A percentile compares a stretch with the other conserved stretches of the same genome.
Conservation (phyloP, 768 basidiomycete species). For the Russula sp. region DNA sequence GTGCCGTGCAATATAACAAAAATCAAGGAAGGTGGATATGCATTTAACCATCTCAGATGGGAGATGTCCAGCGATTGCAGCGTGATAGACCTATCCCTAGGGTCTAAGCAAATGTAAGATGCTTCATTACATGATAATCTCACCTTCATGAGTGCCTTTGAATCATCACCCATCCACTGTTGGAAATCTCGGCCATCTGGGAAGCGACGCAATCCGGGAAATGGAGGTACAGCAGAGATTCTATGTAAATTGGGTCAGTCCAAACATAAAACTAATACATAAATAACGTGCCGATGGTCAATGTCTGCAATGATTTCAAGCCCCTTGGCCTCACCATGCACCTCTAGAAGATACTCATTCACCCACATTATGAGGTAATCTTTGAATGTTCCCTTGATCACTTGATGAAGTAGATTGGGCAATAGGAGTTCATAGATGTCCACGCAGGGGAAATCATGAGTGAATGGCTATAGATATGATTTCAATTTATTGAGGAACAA, state of each 20-base stretch:
- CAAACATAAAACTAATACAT: not conserved
- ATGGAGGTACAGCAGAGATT: not conserved
- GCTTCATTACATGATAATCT: too few species aligned
- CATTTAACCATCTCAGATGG: constrained; percentile 26
- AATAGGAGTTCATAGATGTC: not conserved
- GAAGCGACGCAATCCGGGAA: constrained; percentile 2
- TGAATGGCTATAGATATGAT: not conserved
- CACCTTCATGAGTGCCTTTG: constrained; percentile 23
- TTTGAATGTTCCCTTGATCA: not conserved
- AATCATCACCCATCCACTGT: constrained; percentile 24
- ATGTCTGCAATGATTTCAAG: not conserved
- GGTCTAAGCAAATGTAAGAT: too few species aligned
- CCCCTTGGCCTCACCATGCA: not conserved
- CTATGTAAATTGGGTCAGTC: not conserved
- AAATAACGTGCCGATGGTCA: not conserved
- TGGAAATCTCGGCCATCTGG: constrained; percentile 19
- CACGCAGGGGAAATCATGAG: not conserved
- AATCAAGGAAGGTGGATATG: constrained; percentile 7
- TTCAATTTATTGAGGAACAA: too few species aligned
- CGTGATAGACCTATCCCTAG: constrained; percentile 24
- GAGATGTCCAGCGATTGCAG: constrained; percentile 29
- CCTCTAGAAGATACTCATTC: not conserved
- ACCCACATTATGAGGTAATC: not conserved
- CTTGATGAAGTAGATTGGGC: not conserved
- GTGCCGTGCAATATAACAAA: constrained; percentile 21